A percentile compares a stretch with the other conserved stretches of the same genome.
Evolutionary conservation across 148 eudicot species (phyloP).

Genomic region (Fagopyrum esculentum): DNA sequence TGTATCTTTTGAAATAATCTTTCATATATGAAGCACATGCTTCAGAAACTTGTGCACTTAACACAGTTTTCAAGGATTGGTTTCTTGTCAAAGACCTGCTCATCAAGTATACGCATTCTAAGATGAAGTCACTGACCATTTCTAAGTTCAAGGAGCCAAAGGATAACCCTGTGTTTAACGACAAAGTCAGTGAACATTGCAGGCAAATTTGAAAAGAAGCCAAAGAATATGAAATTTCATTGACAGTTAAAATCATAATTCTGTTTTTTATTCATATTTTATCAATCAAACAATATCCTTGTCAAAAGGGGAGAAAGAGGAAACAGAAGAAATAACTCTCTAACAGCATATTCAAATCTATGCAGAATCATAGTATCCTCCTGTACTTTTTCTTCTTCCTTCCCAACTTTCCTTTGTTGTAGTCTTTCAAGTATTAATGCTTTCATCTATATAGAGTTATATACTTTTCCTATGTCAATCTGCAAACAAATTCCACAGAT

Average conservation of each 20-base stretch:
- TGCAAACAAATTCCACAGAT: constrained; percentile 8
- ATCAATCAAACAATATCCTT: background rate
- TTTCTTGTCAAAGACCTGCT: constrained; percentile 1
- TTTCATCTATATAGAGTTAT: constrained; percentile 7
- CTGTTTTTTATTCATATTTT: background rate
- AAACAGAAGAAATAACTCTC: background rate
- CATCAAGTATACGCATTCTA: background rate
- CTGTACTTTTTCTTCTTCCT: constrained; percentile 5
- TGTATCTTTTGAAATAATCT: background rate
- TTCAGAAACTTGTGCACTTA: background rate
- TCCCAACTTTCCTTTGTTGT: background rate
- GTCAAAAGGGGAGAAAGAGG: background rate
- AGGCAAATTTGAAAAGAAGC: background rate
- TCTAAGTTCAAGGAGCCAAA: background rate
- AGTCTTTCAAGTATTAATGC: background rate
- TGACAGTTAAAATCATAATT: background rate
- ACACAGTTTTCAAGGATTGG: background rate
- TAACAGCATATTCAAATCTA: background rate
- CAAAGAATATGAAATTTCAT: background rate
- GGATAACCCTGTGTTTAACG: background rate
- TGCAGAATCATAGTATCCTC: constrained; percentile 1
- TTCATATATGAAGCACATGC: background rate
- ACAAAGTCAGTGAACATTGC: background rate
- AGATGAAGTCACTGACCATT: constrained; percentile 4
- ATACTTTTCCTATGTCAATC: constrained; percentile 9